Evolutionary conservation across 768 basidiomycete species (phyloP).

Genomic region (Astraeus odoratus): DNA sequence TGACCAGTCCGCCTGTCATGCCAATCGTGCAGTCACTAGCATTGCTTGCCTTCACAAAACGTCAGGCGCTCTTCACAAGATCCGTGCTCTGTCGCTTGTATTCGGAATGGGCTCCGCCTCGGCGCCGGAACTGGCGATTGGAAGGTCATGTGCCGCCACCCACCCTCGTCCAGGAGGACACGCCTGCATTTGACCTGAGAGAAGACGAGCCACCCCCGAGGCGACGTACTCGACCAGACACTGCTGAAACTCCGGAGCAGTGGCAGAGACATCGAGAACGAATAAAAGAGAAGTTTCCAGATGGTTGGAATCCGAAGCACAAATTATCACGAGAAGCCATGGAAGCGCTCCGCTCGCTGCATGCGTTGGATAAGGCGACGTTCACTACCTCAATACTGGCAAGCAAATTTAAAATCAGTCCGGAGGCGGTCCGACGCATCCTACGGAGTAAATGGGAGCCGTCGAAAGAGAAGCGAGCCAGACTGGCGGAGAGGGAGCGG

Average conservation of each 20-base stretch:
- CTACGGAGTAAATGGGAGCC: conserved; percentile 71
- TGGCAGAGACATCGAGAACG: conserved; percentile 43
- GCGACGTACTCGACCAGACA: conserved; percentile 12
- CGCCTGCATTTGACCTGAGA: conserved; percentile 18
- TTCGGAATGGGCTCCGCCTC: conserved; percentile 19
- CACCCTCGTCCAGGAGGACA: conserved; percentile 20
- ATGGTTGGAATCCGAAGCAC: conserved; percentile 72
- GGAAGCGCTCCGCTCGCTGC: conserved; percentile 67
- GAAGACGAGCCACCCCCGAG: conserved; percentile 26
- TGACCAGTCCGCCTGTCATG: not conserved
- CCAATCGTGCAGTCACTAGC: not conserved
- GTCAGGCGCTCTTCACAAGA: conserved; percentile 5
- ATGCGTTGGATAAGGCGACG: conserved; percentile 52
- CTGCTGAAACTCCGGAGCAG: conserved; percentile 34
- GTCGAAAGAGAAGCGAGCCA: conserved; percentile 42
- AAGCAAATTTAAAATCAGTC: conserved; percentile 69
- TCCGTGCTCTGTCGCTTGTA: conserved; percentile 17
- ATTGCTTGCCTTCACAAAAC: not conserved
- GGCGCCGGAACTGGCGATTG: conserved; percentile 21
- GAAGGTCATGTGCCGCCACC: conserved; percentile 27
- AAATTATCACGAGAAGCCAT: conserved; percentile 81
- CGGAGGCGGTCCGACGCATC: conserved; percentile 76
- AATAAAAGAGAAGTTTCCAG: conserved; percentile 50
- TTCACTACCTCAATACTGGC: conserved; percentile 68
- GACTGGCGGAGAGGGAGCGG: conserved; percentile 46